phyloP scores from a whole-genome alignment of 805 yeast genomes.

The Lachancea sp. region DNA sequence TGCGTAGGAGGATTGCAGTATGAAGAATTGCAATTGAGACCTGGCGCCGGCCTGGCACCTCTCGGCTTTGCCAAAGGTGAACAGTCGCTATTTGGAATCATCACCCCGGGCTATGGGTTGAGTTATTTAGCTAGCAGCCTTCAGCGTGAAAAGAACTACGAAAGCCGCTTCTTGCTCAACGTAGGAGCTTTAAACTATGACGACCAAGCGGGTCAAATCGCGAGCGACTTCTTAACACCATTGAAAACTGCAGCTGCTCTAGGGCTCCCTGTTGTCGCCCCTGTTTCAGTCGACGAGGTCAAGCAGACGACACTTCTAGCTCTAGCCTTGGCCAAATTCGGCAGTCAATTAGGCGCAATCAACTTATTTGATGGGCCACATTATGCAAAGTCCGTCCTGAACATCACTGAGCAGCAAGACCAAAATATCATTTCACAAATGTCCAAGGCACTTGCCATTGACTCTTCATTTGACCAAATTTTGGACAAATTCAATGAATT shows the following conservation, averaged over 20 bases:
- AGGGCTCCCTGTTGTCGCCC: slow-evolving; percentile 62
- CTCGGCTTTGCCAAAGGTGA: slow-evolving; percentile 54
- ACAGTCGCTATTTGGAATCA: slow-evolving; percentile 31
- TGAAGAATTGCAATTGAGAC: slow-evolving; percentile 56
- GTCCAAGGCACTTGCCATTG: slow-evolving; percentile 10
- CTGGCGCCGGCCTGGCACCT: slow-evolving; percentile 77
- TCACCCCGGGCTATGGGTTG: slow-evolving; percentile 65
- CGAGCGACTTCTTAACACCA: slow-evolving; percentile 58
- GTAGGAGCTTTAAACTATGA: slow-evolving; percentile 75
- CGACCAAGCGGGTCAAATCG: slow-evolving; percentile 43
- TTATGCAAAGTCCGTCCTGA: slow-evolving; percentile 20
- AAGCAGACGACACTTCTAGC: slow-evolving; percentile 64
- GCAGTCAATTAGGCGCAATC: slow-evolving; percentile 41
- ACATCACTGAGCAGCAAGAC: slow-evolving; percentile 15
- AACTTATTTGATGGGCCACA: slow-evolving; percentile 79
- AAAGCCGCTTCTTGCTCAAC: slow-evolving; percentile 59
- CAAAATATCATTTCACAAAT: slow-evolving; percentile 13
- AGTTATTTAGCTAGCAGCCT: slow-evolving; percentile 61
- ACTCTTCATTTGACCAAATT: slow-evolving; percentile 23
- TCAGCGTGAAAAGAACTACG: slow-evolving; percentile 27
- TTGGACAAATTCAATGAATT: slow-evolving; percentile 25
- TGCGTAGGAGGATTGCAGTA: slow-evolving; percentile 11
- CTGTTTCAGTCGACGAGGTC: slow-evolving; percentile 54
- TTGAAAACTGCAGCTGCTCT: slow-evolving; percentile 56
- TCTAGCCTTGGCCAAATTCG: slow-evolving; percentile 49